Percentiles rank a stretch among this genome's conserved stretches.
Conservation (phyloP, 345 rosid species). For the Mallotus nudiflorus region DNA sequence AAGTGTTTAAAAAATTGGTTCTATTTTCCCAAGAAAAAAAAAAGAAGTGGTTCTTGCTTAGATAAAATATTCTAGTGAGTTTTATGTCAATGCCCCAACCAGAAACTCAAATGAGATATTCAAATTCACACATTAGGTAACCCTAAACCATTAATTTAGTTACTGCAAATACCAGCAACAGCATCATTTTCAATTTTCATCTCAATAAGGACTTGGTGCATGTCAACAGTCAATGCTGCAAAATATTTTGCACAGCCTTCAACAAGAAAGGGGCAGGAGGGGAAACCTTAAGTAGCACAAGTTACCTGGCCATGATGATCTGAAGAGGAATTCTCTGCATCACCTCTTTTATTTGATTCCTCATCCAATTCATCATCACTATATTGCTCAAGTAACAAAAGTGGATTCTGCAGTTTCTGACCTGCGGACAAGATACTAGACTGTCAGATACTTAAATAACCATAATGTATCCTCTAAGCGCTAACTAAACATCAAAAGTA, state of each 20-base stretch:
- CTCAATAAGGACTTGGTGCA: neutral
- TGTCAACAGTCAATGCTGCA: neutral
- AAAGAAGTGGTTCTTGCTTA: slow-evolving; percentile 2
- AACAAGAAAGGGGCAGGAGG: no score
- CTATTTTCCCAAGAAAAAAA: no score
- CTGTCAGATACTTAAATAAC: slow-evolving; percentile 40
- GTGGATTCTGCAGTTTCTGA: slow-evolving; percentile 68
- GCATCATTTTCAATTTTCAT: neutral
- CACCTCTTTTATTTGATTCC: slow-evolving; percentile 35
- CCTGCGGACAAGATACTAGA: slow-evolving; percentile 57
- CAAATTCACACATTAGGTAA: neutral
- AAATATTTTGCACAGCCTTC: no score
- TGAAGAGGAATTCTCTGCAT: slow-evolving; percentile 36
- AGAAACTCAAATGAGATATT: neutral
- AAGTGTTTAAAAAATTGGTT: no score
- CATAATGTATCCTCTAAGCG: slow-evolving; percentile 11
- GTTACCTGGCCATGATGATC: slow-evolving; percentile 56
- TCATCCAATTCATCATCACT: slow-evolving; percentile 86
- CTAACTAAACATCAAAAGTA: slow-evolving; percentile 16
- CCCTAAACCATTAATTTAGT: neutral
- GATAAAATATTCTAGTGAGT: neutral
- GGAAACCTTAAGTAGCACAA: neutral
- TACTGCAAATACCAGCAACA: neutral
- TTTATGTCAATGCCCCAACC: neutral
- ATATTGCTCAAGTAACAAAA: slow-evolving; percentile 86